These are phyloP conservation scores for Phanerodontia chrysosporium DNA, from an alignment of 768 basidiomycete species.

Conservation along the genomic window DNA sequence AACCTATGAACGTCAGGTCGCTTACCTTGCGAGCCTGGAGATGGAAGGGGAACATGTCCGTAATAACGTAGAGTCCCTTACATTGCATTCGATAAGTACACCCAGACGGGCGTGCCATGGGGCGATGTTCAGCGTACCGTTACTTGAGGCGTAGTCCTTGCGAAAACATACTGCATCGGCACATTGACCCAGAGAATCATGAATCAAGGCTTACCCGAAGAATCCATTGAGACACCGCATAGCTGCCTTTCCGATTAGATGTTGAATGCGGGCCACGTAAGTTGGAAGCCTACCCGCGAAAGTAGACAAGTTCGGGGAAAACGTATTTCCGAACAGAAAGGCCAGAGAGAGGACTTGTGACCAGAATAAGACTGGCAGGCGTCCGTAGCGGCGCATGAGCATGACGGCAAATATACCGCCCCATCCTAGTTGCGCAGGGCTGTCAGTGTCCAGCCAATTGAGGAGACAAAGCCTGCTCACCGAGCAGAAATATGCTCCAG, in stretches of 20 bases:
- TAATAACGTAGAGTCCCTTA: conserved; percentile 60
- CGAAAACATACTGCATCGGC: neutral
- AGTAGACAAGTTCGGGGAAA: conserved; percentile 46
- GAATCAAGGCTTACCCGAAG: conserved; percentile 37
- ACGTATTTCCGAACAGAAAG: conserved; percentile 49
- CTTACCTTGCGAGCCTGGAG: conserved; percentile 59
- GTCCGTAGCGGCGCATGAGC: conserved; percentile 55
- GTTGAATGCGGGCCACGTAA: neutral
- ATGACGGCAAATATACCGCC: conserved; percentile 53
- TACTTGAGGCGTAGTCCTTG: conserved; percentile 50
- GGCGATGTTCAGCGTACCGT: conserved; percentile 25
- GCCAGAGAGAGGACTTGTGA: conserved; percentile 54
- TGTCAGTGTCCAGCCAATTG: neutral
- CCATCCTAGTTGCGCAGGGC: conserved; percentile 31
- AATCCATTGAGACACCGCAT: conserved; percentile 51
- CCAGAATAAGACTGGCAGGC: conserved; percentile 65
- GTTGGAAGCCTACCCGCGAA: conserved; percentile 40
- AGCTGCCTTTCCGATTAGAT: conserved; percentile 27
- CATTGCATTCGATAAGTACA: too few species aligned
- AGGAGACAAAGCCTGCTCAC: conserved; percentile 23
- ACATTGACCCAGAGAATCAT: too few species aligned
- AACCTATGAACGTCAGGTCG: neutral
- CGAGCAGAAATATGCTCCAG: conserved; percentile 64
- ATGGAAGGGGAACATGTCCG: conserved; percentile 66
- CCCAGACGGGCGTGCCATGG: too few species aligned